A percentile compares a stretch with the other conserved stretches of the same genome.
Evolutionary conservation across 179 eudicot genomes (phyloP).

Genomic region (Patellifolia procumbens): DNA sequence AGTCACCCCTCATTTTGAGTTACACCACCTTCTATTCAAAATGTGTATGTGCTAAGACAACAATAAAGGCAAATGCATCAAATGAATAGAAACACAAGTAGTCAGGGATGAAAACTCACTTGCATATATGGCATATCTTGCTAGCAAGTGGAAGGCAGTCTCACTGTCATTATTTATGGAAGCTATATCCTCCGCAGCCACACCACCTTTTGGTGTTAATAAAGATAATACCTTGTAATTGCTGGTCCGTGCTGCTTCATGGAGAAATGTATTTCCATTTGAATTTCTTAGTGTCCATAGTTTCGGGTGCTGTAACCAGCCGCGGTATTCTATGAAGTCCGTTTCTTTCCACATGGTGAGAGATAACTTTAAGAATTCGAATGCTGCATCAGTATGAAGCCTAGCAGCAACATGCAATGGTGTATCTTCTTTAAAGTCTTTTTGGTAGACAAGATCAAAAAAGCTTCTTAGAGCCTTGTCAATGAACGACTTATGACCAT

Average conservation of each 20-base stretch:
- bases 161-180: not conserved
- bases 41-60: too few species aligned
- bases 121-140: not conserved
- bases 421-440: conserved; percentile 10
- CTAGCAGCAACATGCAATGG: conserved; percentile 16
- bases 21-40: too few species aligned
- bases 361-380: not conserved
- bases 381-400: not conserved
- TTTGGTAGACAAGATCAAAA: conserved; percentile 5
- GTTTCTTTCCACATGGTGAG: too few species aligned
- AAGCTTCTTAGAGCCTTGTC: not conserved
- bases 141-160: not conserved
- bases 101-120: not conserved
- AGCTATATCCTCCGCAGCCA: not conserved
- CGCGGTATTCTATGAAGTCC: too few species aligned
- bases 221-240: not conserved
- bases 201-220: too few species aligned
- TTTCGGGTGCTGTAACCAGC: too few species aligned
- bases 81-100: too few species aligned
- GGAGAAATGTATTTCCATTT: conserved; percentile 8
- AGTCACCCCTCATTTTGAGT: too few species aligned
- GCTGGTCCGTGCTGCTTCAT: conserved; percentile 15
- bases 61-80: too few species aligned
- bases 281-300: conserved; percentile 8
- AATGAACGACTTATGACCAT: not conserved